Evolutionary conservation across 2,329 filamentous ascomycete species (phyloP).

Genomic region (Aschersonia sp.): DNA sequence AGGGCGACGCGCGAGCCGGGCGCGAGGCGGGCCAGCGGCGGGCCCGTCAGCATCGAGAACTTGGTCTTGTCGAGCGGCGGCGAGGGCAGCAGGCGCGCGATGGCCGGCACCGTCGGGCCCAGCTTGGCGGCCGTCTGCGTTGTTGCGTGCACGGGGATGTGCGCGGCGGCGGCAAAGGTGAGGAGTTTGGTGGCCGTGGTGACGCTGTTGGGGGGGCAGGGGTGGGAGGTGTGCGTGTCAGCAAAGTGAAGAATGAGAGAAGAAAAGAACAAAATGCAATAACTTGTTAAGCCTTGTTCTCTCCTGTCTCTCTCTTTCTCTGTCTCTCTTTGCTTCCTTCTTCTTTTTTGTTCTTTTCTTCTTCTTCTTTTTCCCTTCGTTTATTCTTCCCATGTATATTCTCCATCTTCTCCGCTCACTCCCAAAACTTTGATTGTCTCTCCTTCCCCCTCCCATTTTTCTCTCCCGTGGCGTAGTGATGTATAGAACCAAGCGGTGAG

Average conservation of each 20-base stretch:
- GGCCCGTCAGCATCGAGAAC: constrained; percentile 76
- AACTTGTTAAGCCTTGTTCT: no score
- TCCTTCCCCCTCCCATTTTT: background rate
- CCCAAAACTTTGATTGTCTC: background rate
- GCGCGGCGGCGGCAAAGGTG: constrained; percentile 45
- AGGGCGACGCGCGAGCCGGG: constrained; percentile 50
- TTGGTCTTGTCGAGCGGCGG: constrained; percentile 66
- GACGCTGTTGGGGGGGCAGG: constrained; percentile 31
- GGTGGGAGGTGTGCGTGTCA: background rate
- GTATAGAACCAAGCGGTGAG: no score
- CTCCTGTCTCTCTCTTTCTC: no score
- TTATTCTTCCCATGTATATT: no score
- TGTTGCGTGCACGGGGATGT: constrained; percentile 70
- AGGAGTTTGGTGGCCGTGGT: constrained; percentile 56
- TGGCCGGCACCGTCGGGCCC: constrained; percentile 63
- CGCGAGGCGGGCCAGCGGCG: constrained; percentile 31
- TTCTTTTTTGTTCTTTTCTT: background rate
- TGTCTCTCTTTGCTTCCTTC: no score
- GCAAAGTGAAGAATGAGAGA: no score
- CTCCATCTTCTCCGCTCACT: no score
- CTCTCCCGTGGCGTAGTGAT: no score
- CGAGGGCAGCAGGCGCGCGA: constrained; percentile 41
- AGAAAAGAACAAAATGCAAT: no score
- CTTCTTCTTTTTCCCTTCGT: background rate
- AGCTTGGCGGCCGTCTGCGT: constrained; percentile 72